Evolutionary conservation across 1,284 basidiomycete genomes (phyloP).

Genomic region (Sanghuangporus baumii): DNA sequence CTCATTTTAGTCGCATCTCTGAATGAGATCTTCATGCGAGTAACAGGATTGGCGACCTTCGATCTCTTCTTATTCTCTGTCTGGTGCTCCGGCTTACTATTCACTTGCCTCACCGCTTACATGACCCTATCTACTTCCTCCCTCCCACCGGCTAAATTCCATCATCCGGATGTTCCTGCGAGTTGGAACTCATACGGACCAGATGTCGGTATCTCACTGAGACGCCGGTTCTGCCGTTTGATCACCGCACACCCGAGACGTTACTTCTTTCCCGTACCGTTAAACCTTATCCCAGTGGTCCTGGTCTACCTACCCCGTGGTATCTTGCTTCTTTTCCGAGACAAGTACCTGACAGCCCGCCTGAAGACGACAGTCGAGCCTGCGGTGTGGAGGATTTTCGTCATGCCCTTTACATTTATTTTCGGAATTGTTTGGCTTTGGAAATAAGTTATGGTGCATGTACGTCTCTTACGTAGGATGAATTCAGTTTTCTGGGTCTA

Average conservation of each 20-base stretch:
- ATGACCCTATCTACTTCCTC: slow-evolving; percentile 24
- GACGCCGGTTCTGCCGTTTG: slow-evolving; percentile 35
- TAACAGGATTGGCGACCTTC: slow-evolving; percentile 4
- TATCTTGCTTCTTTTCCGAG: slow-evolving; percentile 21
- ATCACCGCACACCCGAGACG: slow-evolving; percentile 34
- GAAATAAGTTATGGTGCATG: slow-evolving; percentile 8
- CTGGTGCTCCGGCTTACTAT: slow-evolving; percentile 29
- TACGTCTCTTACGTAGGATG: neutral
- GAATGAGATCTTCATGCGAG: slow-evolving; percentile 28
- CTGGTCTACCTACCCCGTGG: slow-evolving; percentile 25
- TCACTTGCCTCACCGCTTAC: slow-evolving; percentile 18
- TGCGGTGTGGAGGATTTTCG: slow-evolving; percentile 38
- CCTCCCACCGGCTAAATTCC: slow-evolving; percentile 17
- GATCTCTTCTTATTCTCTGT: slow-evolving; percentile 36
- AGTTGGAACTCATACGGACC: slow-evolving; percentile 47
- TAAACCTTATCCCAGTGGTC: slow-evolving; percentile 38
- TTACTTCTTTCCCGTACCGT: slow-evolving; percentile 44
- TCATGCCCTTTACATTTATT: slow-evolving; percentile 33
- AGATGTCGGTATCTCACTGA: slow-evolving; percentile 39
- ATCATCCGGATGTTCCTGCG: neutral
- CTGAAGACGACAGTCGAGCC: slow-evolving; percentile 25
- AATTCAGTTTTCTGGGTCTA: neutral
- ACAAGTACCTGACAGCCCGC: slow-evolving; percentile 6
- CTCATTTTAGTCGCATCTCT: slow-evolving; percentile 40
- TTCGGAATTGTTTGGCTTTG: slow-evolving; percentile 29